phyloP scores from a whole-genome alignment of 1,284 basidiomycete genomes.

The Cystobasidium slooffiae region DNA sequence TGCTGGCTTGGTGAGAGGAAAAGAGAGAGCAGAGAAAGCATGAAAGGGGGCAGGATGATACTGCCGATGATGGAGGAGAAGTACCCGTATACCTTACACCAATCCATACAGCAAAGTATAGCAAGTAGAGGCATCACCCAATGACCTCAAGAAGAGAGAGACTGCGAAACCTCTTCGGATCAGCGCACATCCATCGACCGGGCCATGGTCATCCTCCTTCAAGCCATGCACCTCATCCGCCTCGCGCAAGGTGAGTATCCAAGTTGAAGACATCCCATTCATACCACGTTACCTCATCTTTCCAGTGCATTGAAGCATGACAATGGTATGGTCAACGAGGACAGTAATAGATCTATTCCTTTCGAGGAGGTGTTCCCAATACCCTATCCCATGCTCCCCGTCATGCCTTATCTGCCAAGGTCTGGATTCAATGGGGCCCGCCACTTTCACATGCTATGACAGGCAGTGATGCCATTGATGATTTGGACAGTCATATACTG shows the following conservation, averaged over 20 bases:
- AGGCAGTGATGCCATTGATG: too few relatives aligned
- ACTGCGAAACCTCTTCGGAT: constrained; percentile 28
- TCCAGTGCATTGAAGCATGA: too few relatives aligned
- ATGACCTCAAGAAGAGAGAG: constrained; percentile 25
- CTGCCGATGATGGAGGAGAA: neutral
- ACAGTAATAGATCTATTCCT: too few relatives aligned
- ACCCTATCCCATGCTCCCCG: too few relatives aligned
- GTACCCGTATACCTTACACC: neutral
- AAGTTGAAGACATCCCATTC: neutral
- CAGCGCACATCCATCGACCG: constrained; percentile 10
- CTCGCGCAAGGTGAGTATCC: constrained; percentile 21
- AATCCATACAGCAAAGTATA: neutral
- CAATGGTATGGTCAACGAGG: too few relatives aligned
- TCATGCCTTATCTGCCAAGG: too few relatives aligned
- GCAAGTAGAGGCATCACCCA: neutral
- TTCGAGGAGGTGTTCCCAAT: too few relatives aligned
- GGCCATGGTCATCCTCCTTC: neutral
- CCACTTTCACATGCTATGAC: too few relatives aligned
- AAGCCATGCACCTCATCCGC: constrained; percentile 15
- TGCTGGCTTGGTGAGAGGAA: constrained; percentile 18
- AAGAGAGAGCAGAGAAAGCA: constrained; percentile 13
- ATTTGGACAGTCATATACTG: too few relatives aligned
- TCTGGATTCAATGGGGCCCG: too few relatives aligned
- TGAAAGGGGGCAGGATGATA: neutral
- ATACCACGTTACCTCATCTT: too few relatives aligned